Conservation (phyloP, 148 eudicot species). For the Salicornia ramosissima region DNA sequence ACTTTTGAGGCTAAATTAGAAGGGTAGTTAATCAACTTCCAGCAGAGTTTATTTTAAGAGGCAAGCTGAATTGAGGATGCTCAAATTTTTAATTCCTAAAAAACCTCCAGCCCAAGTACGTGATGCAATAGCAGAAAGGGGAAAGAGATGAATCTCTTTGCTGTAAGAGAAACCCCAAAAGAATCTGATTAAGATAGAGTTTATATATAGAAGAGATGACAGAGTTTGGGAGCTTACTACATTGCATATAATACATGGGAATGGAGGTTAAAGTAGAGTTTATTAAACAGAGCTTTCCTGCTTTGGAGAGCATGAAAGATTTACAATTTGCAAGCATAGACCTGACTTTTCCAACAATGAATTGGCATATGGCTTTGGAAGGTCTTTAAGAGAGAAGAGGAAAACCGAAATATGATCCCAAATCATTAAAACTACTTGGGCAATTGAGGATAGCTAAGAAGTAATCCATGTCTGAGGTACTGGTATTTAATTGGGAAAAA, state of each 20-base stretch:
- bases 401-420: neutral
- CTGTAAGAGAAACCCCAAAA: neutral
- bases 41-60: neutral
- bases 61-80: neutral
- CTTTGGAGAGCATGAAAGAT: neutral
- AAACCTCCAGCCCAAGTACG: neutral
- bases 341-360: neutral
- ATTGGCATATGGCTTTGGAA: neutral
- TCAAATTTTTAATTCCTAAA: neutral
- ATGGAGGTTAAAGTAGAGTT: neutral
- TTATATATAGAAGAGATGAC: neutral
- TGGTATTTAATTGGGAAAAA: neutral
- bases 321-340: neutral
- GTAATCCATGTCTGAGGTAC: too few relatives aligned
- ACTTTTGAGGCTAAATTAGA: neutral
- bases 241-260: neutral
- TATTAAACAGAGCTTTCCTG: neutral
- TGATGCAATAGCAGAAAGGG: neutral
- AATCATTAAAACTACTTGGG: neutral
- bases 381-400: neutral
- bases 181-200: neutral
- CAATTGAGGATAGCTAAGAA: neutral
- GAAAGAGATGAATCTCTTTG: too few relatives aligned
- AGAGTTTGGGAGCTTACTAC: neutral
- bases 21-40: neutral